phyloP scores from a whole-genome alignment of 1,139 yeast genomes.

The Meyerozyma athensensis region DNA sequence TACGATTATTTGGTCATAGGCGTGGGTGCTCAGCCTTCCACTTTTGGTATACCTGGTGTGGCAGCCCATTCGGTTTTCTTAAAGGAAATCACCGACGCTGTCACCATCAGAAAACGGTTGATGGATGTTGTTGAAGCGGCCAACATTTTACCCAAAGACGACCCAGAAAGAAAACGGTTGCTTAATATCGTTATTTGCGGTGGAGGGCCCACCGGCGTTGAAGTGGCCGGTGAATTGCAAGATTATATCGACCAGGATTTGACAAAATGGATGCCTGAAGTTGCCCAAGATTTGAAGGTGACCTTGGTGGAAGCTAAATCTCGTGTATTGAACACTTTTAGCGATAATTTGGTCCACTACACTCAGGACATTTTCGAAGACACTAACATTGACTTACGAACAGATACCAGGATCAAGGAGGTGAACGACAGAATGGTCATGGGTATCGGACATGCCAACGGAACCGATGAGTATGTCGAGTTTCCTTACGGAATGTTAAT shows the following conservation, averaged over 20 bases:
- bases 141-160: conserved; percentile 66
- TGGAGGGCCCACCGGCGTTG: conserved; percentile 98
- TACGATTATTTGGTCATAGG: conserved; percentile 85
- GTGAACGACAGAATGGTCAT: conserved; percentile 65
- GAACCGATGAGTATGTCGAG: conserved; percentile 51
- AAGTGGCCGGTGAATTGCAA: conserved; percentile 91
- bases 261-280: conserved; percentile 82
- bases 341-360: conserved; percentile 76
- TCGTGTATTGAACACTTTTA: conserved; percentile 82
- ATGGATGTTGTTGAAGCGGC: conserved; percentile 85
- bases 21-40: conserved; percentile 89
- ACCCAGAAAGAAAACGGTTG: conserved; percentile 75
- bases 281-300: conserved; percentile 75
- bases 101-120: conserved; percentile 67
- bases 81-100: conserved; percentile 83
- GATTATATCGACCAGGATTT: conserved; percentile 92
- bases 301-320: conserved; percentile 90
- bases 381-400: conserved; percentile 70
- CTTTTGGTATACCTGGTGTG: conserved; percentile 93
- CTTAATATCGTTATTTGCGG: conserved; percentile 86
- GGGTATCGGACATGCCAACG: conserved; percentile 60
- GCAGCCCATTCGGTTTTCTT: conserved; percentile 80
- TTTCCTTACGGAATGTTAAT: conserved; percentile 89
- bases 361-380: conserved; percentile 78
- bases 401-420: conserved; percentile 84